Base-by-base conservation (phyloP, 768 basidiomycete species). In the Leccinum incarnatum region DNA sequence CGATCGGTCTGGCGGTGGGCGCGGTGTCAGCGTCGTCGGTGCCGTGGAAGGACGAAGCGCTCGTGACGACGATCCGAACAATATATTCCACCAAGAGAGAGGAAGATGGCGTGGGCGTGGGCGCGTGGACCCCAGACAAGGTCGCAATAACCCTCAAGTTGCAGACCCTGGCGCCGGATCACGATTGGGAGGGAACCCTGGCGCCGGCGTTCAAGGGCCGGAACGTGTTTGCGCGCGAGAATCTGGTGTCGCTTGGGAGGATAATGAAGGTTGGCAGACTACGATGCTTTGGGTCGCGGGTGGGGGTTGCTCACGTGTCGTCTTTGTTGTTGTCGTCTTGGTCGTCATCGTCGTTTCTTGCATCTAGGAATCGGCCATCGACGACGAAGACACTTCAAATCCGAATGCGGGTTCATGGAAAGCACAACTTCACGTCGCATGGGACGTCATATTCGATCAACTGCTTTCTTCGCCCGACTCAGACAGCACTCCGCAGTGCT, bases 371-470 rank as follows among this genome's bases (percentile, higher is more conserved):
- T 79, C 81, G 15, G 77, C 78, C 8, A 67, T 76, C 5, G 83
- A 85, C 37, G 85, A 85, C 4, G 83, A 85, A 15, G 81, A 80
- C 17, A 69, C 73, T 2, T 68, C 79, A 11, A 85, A 85, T 58
- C 73, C 80, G 2, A 77, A 79, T 11, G 74, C 79, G 36, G 83
- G 83, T 36, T 72, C 82, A 14, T 93, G 95, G 94, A 95, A 91
- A 70, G 87, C 95, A 56, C 88, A 94, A 68, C 78, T 95, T 46
- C 96, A 97, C 70, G 95, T 92, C 70, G 91, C 88, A 23, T 99
- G 96, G 96, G 84, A 86, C 60, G 76, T 87, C 58, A 82, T 98
- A 51, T 75, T 98, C 34, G 88, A 95, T 61, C 79, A 79, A 51
- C 83, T 93, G 53, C 81, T 95, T 55, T 81, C 85, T 12, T 72